A percentile compares a stretch with the other conserved stretches of the same genome.
These are phyloP conservation scores for Chenopodium quinoa DNA, from an alignment of 148 eudicot genomes.

Conservation along the genomic window DNA sequence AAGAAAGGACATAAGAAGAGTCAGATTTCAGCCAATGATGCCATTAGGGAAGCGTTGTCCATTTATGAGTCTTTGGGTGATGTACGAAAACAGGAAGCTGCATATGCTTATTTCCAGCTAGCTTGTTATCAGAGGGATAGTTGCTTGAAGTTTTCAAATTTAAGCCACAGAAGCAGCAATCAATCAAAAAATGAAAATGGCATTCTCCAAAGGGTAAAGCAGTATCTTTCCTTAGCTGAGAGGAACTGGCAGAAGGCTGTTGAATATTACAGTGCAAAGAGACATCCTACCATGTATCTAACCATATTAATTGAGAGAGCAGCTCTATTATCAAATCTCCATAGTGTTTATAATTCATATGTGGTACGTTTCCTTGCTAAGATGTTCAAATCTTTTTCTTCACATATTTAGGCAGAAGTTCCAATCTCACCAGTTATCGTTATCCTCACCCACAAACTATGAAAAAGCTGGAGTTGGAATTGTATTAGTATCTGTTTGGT, in stretches of 20 bases:
- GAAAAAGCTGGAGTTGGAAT: no score
- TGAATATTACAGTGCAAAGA: slow-evolving; percentile 69
- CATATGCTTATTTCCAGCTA: slow-evolving; percentile 89
- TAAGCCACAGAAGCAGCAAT: slow-evolving; percentile 36
- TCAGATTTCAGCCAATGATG: slow-evolving; percentile 87
- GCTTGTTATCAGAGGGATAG: slow-evolving; percentile 85
- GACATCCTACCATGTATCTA: slow-evolving; percentile 69
- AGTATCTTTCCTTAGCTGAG: slow-evolving; percentile 83
- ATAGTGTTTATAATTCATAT: slow-evolving; percentile 47
- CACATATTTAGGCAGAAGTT: no score
- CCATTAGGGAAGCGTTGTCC: slow-evolving; percentile 79
- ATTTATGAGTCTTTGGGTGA: slow-evolving; percentile 88
- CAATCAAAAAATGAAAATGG: slow-evolving; percentile 48
- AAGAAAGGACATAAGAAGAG: slow-evolving; percentile 55
- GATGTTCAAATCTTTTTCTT: not conserved
- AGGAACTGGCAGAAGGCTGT: slow-evolving; percentile 88
- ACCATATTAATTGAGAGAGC: slow-evolving; percentile 71
- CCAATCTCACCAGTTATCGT: no score
- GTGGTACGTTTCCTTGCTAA: slow-evolving; percentile 43
- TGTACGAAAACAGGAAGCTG: slow-evolving; percentile 82
- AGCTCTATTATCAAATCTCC: slow-evolving; percentile 49
- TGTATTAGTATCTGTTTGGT: no score
- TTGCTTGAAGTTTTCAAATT: slow-evolving; percentile 66
- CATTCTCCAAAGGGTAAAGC: slow-evolving; percentile 63
- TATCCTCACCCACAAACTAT: no score